phyloP scores from a whole-genome alignment of 192 early-diverging fungal species.

The Thoreauomyces humboldtii region DNA sequence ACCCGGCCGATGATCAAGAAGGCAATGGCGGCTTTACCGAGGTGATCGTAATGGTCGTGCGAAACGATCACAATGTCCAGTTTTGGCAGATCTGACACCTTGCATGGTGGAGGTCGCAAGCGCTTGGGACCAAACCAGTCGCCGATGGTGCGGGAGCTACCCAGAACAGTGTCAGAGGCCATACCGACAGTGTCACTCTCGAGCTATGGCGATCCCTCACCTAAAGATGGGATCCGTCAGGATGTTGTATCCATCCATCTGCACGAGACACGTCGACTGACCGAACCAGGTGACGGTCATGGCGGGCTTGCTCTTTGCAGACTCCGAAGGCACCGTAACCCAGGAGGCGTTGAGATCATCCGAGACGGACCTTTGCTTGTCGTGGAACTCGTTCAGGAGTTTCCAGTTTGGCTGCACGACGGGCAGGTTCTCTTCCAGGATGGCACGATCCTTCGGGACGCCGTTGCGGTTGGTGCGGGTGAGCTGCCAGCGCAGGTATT shows the following conservation, averaged over 20 bases:
- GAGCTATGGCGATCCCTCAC: no score
- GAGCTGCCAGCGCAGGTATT: conserved; percentile 36
- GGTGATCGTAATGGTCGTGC: conserved; percentile 59
- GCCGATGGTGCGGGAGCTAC: conserved; percentile 37
- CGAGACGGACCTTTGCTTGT: neutral
- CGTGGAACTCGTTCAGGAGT: conserved; percentile 21
- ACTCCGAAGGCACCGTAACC: neutral
- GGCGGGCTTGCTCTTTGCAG: neutral
- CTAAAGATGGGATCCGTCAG: conserved; percentile 56
- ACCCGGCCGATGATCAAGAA: neutral
- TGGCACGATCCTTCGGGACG: conserved; percentile 31
- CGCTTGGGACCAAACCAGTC: conserved; percentile 47
- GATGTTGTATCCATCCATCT: conserved; percentile 53
- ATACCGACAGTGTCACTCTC: no score
- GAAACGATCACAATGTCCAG: conserved; percentile 57
- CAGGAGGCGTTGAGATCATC: conserved; percentile 9
- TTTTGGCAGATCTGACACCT: conserved; percentile 41
- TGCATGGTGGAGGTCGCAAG: conserved; percentile 49
- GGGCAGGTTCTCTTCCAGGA: conserved; percentile 28
- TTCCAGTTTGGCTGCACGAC: conserved; percentile 32
- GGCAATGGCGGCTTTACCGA: conserved; percentile 26
- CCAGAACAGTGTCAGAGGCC: neutral
- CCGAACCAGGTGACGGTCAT: conserved; percentile 42
- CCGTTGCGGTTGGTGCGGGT: conserved; percentile 39
- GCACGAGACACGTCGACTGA: conserved; percentile 56